Conservation (phyloP, 176 grass and related monocot species). For the Oryza longistaminata region DNA sequence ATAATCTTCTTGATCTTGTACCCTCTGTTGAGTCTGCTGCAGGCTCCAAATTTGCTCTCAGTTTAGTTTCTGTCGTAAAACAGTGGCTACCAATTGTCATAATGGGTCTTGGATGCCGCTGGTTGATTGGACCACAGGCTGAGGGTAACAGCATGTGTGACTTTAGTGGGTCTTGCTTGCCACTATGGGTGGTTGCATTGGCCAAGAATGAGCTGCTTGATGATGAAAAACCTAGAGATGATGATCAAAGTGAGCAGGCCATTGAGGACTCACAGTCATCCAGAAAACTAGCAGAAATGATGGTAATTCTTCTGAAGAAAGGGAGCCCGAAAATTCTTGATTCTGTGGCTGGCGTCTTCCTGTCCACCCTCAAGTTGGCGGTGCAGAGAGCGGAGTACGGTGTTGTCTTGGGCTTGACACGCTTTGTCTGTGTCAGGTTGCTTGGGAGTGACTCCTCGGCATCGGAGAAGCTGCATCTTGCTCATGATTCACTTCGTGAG, state of each 20-base stretch:
- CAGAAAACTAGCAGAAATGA: conserved; percentile 63
- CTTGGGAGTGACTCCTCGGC: conserved; percentile 30
- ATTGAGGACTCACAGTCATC: conserved; percentile 32
- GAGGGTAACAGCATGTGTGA: conserved; percentile 25
- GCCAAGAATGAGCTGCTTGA: conserved; percentile 58
- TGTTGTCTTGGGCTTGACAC: conserved; percentile 58
- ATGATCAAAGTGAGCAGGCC: conserved; percentile 35
- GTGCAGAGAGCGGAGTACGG: conserved; percentile 47
- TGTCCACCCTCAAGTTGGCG: conserved; percentile 38
- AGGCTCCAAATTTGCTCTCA: conserved; percentile 53
- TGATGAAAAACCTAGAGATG: conserved; percentile 38
- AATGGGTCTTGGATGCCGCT: conserved; percentile 65
- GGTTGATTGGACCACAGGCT: conserved; percentile 43
- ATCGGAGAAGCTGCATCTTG: conserved; percentile 49
- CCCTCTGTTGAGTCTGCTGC: conserved; percentile 51
- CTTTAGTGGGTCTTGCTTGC: conserved; percentile 44
- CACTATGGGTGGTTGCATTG: conserved; percentile 67
- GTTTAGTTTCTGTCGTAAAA: conserved; percentile 58
- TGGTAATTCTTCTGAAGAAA: conserved; percentile 72
- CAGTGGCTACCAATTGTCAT: conserved; percentile 80
- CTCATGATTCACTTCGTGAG: conserved; percentile 43
- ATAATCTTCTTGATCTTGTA: conserved; percentile 83
- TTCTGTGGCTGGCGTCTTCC: conserved; percentile 50
- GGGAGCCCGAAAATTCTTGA: conserved; percentile 71
- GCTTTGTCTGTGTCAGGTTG: conserved; percentile 67